Evolutionary conservation across 768 basidiomycete genomes (phyloP), one percentile per base, ranked within the genome.

Genomic region (Epithele typhae): DNA sequence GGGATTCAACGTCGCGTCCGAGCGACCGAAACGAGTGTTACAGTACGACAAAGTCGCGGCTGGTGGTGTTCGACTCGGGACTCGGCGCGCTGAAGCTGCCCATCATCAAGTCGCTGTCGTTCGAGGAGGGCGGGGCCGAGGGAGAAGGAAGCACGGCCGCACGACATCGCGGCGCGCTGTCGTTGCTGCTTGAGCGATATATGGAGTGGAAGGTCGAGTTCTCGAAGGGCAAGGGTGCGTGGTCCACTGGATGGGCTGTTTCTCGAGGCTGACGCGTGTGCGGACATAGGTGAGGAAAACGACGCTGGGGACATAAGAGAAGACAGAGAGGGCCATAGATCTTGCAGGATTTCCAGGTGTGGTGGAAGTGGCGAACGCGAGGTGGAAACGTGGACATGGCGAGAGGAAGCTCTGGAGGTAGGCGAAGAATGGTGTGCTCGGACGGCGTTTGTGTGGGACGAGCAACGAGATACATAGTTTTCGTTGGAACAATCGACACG

Each of bases 11-110:
- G 46, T 45, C 35, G n/a, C 51, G 37, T 27, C 18, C 42, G 56
- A 51, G 11, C 36, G 24, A 22, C 51, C 41, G 14, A 64, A 62
- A 5, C 49, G 46, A 15, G n/a, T n/a, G n/a, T n/a, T n/a, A 58
- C 54, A 48, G 17, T 44, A 14, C 35, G 14, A 14, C 27, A 7
- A 7, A 14, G 12, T 55, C 66, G 19, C 59, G 67, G 8, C 59
- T 85, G 22, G 76, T 70, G 12, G 59, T 87, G 14, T 87, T 87
- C 53, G 84, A 87, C 57, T 78, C 80, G 19, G 67, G 66, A 22
- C 55, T 86, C 51, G 60, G 45, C 18, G 21, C 36, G 1, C 48
- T 61, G 2, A 54, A 49, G 40, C 51, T 61, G 21, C 59, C 62
- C 0, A 49, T 63, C 14, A n/a, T 63, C 21, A 50, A 47, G 3